Evolutionary conservation across 805 yeast genomes (phyloP).

Genomic region (Yarrowia divulgata): DNA sequence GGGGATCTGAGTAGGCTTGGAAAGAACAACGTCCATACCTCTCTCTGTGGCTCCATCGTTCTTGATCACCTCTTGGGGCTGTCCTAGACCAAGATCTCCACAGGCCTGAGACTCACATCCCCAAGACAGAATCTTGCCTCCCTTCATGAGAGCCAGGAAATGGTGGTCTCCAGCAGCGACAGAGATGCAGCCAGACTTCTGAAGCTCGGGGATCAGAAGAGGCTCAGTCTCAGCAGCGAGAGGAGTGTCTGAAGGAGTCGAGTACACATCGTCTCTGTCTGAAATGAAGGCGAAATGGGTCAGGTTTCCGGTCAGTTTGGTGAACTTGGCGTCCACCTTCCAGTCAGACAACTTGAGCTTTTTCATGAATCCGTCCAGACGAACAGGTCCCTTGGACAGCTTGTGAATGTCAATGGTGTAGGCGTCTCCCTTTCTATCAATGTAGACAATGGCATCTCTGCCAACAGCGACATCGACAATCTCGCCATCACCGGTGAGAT

Average conservation of each 20-base stretch:
- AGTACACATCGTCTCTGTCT: constrained; percentile 56
- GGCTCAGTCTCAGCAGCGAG: constrained; percentile 48
- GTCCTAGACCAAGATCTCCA: constrained; percentile 77
- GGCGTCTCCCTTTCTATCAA: constrained; percentile 56
- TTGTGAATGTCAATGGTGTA: constrained; percentile 51
- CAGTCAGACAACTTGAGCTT: constrained; percentile 48
- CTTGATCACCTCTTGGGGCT: constrained; percentile 41
- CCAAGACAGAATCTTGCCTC: constrained; percentile 70
- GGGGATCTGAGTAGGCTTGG: constrained; percentile 55
- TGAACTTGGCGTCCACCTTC: constrained; percentile 52
- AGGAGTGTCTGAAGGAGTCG: constrained; percentile 41
- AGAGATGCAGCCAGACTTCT: constrained; percentile 59
- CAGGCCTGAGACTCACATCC: constrained; percentile 67
- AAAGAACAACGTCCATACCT: constrained; percentile 44
- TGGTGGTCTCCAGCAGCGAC: constrained; percentile 79
- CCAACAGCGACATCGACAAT: constrained; percentile 65
- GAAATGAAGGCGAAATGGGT: constrained; percentile 63
- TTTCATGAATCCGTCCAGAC: constrained; percentile 45
- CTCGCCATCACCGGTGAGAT: constrained; percentile 6
- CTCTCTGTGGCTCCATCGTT: constrained; percentile 35
- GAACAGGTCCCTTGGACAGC: constrained; percentile 40
- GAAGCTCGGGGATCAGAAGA: constrained; percentile 53
- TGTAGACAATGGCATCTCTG: constrained; percentile 59
- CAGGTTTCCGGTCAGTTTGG: constrained; percentile 63
- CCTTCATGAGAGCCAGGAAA: constrained; percentile 62